These are phyloP conservation scores for Solanum pennellii DNA, from an alignment of 257 asterid genomes.

Conservation along the genomic window DNA sequence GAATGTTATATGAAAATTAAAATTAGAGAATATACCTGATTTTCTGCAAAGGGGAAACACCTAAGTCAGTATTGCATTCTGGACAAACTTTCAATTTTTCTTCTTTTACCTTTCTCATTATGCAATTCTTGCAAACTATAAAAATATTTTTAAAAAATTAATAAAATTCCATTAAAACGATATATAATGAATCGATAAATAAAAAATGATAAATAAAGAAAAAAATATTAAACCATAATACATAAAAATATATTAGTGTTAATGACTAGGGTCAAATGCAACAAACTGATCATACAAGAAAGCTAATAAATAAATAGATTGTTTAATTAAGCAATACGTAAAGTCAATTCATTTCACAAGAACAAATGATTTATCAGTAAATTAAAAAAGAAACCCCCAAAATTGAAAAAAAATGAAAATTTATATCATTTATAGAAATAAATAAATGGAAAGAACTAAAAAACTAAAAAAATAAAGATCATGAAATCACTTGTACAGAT, in stretches of 20 bases:
- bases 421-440: background rate
- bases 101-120: constrained; percentile 27
- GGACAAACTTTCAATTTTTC: constrained; percentile 43
- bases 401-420: background rate
- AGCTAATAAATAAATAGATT: background rate
- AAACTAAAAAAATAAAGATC: background rate
- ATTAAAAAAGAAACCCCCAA: background rate
- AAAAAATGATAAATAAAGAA: background rate
- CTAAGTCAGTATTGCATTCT: constrained; percentile 37
- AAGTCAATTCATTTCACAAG: background rate
- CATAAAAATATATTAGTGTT: no score
- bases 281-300: no score
- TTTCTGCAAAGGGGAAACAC: constrained; percentile 46
- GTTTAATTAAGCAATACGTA: background rate
- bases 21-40: constrained; percentile 19
- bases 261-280: no score
- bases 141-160: background rate
- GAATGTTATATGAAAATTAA: background rate
- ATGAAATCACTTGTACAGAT: background rate
- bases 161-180: background rate
- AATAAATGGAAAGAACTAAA: background rate
- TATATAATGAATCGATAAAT: background rate
- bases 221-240: background rate
- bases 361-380: background rate
- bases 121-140: constrained; percentile 58